phyloP scores from a whole-genome alignment of 1,284 basidiomycete genomes.

The Puccinia coronata region DNA sequence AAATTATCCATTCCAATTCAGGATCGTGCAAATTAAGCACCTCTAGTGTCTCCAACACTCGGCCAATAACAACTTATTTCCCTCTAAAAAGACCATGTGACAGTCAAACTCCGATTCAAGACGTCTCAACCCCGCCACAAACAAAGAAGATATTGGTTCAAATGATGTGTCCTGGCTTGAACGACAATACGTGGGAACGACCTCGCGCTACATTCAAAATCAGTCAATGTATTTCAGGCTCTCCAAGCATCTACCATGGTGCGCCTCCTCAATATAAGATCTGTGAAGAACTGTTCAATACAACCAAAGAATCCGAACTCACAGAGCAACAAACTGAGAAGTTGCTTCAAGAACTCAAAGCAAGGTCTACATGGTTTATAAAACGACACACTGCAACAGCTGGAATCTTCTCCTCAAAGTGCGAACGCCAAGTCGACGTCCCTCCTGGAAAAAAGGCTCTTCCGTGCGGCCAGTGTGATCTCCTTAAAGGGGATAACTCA shows the following conservation, averaged over 20 bases:
- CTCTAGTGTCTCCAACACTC: neutral
- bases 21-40: constrained; percentile 1
- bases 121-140: neutral
- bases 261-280: constrained; percentile 6
- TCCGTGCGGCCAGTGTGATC: neutral
- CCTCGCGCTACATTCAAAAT: neutral
- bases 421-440: neutral
- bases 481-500: neutral
- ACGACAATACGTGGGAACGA: constrained; percentile 11
- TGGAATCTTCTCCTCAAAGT: constrained; percentile 9
- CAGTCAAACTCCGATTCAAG: neutral
- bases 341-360: neutral
- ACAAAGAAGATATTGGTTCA: neutral
- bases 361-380: constrained; percentile 7
- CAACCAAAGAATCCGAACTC: neutral
- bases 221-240: neutral
- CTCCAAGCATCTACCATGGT: neutral
- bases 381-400: neutral
- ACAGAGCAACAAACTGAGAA: neutral
- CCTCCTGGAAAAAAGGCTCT: neutral
- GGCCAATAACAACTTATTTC: neutral
- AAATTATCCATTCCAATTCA: neutral
- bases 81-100: neutral
- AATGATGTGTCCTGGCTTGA: too few species aligned
- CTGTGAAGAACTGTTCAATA: neutral